Evolutionary conservation across 2,329 filamentous ascomycete species (phyloP).

Genomic region (Epichloe bromicola): DNA sequence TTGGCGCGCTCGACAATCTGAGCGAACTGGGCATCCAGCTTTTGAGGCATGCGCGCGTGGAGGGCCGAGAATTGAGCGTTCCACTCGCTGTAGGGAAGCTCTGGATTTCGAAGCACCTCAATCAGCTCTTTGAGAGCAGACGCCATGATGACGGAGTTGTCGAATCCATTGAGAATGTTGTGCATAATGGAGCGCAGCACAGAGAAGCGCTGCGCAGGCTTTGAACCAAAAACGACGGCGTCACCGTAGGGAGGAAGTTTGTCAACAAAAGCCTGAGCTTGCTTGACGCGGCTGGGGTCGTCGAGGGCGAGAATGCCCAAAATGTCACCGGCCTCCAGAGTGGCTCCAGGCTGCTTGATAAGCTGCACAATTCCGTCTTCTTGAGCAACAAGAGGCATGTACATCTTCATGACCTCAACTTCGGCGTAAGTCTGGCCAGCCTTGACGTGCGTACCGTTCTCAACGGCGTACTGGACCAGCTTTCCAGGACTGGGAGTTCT

Average conservation of each 20-base stretch:
- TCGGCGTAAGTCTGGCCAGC: constrained; percentile 91
- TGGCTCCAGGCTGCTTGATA: constrained; percentile 98
- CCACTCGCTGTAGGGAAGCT: constrained; percentile 94
- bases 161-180: constrained; percentile 86
- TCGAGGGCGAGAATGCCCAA: constrained; percentile 94
- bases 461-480: constrained; percentile 93
- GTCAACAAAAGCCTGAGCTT: constrained; percentile 84
- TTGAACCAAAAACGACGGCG: constrained; percentile 77
- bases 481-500: constrained; percentile 92
- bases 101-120: constrained; percentile 76
- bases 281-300: constrained; percentile 91
- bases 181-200: constrained; percentile 64
- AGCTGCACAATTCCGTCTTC: constrained; percentile 95
- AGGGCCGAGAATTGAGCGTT: constrained; percentile 89
- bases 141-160: constrained; percentile 95
- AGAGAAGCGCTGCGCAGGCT: constrained; percentile 78
- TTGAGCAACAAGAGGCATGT: constrained; percentile 92
- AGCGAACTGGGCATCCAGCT: constrained; percentile 69
- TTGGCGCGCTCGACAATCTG: constrained; percentile 79
- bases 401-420: constrained; percentile 99
- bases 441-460: constrained; percentile 85
- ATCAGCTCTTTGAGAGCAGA: constrained; percentile 76
- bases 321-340: constrained; percentile 93
- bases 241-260: constrained; percentile 79
- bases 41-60: constrained; percentile 94